Conservation (phyloP, 208 protist species). For the Leishmania gerbilli region DNA sequence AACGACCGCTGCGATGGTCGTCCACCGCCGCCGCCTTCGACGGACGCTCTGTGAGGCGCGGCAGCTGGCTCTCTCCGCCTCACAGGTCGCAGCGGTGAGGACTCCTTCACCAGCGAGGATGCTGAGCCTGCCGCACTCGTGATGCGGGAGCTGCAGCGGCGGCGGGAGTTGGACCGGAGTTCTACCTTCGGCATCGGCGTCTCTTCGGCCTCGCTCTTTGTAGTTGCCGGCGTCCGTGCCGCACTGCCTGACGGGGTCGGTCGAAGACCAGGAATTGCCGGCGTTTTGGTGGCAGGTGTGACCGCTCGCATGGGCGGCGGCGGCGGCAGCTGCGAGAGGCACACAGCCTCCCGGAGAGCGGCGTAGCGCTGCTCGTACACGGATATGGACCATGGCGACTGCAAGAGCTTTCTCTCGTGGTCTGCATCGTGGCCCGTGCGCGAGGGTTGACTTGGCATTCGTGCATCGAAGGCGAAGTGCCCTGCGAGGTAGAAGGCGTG, state of each 20-base stretch:
- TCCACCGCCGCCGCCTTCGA: background rate
- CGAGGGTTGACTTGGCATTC: too few species aligned
- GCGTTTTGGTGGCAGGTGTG: background rate
- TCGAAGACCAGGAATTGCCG: background rate
- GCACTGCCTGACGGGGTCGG: background rate
- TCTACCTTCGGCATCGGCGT: conserved; percentile 13
- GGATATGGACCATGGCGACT: conserved; percentile 2
- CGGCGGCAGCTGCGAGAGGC: background rate
- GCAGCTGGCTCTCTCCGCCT: background rate
- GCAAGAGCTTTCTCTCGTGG: background rate
- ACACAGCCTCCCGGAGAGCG: conserved; percentile 6
- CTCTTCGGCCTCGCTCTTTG: background rate
- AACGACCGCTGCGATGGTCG: background rate
- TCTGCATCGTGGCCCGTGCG: background rate
- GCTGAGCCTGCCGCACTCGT: background rate
- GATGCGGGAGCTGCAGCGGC: conserved; percentile 10
- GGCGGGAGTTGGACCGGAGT: background rate
- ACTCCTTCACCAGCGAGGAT: background rate
- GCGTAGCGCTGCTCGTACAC: conserved; percentile 20
- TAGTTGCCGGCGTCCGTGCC: background rate
- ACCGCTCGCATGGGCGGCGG: background rate
- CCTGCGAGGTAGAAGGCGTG: conserved; percentile 35
- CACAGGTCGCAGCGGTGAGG: background rate
- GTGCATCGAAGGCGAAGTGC: conserved; percentile 5
- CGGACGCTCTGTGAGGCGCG: background rate